Evolutionary conservation across 2,329 filamentous ascomycete species (phyloP).

Genomic region (Trichoderma breve): DNA sequence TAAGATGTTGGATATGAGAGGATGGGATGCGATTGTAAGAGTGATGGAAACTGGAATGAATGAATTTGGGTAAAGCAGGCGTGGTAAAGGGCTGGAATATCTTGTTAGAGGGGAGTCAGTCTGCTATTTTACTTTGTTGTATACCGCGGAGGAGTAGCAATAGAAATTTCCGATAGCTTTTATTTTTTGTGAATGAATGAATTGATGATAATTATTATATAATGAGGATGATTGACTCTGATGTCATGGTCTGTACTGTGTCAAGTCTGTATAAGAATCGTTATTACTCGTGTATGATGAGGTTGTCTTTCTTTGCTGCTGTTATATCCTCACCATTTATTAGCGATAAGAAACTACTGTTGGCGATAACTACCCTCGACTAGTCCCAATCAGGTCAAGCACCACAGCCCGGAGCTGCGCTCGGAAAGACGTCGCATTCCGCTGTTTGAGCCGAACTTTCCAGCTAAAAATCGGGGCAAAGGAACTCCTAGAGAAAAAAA

Average conservation of each 20-base stretch:
- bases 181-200: background rate
- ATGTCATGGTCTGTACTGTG: background rate
- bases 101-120: background rate
- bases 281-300: too few species aligned
- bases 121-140: background rate
- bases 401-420: constrained; percentile 10
- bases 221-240: background rate
- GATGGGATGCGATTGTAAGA: background rate
- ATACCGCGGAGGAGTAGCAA: background rate
- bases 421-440: constrained; percentile 28
- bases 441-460: constrained; percentile 9
- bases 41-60: background rate
- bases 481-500: background rate
- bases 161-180: constrained; percentile 12
- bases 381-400: constrained; percentile 4
- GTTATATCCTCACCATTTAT: background rate
- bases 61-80: background rate
- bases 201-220: background rate
- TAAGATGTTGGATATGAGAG: background rate
- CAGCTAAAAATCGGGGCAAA: constrained; percentile 3
- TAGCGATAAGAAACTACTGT: background rate
- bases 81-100: background rate
- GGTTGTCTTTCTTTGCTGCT: background rate
- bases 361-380: background rate
- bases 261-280: too few species aligned